These are phyloP conservation scores for Globisporangium okanoganense DNA, from an alignment of 352 stramenopile species.

Conservation along the genomic window DNA sequence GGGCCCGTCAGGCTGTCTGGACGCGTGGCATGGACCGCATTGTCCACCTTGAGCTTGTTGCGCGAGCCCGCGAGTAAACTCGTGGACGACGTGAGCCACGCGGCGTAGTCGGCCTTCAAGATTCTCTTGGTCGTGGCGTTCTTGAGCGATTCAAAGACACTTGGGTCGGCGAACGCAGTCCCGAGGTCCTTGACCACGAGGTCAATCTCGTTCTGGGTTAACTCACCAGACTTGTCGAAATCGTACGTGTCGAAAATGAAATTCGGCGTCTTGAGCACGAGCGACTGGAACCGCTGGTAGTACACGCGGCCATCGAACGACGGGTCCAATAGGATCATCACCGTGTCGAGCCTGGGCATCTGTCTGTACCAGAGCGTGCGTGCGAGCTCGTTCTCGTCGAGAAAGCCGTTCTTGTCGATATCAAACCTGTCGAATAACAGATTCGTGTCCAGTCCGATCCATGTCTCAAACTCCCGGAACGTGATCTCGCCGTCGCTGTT, in stretches of 20 bases:
- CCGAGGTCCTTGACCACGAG: constrained; percentile 69
- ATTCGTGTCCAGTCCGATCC: constrained; percentile 67
- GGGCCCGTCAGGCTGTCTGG: constrained; percentile 91
- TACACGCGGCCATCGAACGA: constrained; percentile 82
- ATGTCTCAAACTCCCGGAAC: constrained; percentile 62
- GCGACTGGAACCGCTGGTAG: constrained; percentile 53
- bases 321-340: constrained; percentile 71
- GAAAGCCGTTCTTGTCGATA: constrained; percentile 78
- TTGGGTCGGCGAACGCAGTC: constrained; percentile 31
- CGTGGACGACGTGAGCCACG: constrained; percentile 58
- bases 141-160: constrained; percentile 37
- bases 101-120: constrained; percentile 39
- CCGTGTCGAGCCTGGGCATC: constrained; percentile 58
- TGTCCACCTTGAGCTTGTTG: constrained; percentile 86
- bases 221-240: constrained; percentile 48
- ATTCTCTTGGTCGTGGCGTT: constrained; percentile 34
- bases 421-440: constrained; percentile 84
- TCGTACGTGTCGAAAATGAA: constrained; percentile 79
- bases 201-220: constrained; percentile 60
- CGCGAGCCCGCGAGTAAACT: constrained; percentile 52
- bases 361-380: constrained; percentile 63
- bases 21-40: constrained; percentile 89
- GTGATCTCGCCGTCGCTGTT: constrained; percentile 56
- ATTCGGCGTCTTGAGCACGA: constrained; percentile 34
- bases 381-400: constrained; percentile 82